Evolutionary conservation across 495 filamentous ascomycete genomes (phyloP).

Genomic region (Annulohypoxylon moriforme): DNA sequence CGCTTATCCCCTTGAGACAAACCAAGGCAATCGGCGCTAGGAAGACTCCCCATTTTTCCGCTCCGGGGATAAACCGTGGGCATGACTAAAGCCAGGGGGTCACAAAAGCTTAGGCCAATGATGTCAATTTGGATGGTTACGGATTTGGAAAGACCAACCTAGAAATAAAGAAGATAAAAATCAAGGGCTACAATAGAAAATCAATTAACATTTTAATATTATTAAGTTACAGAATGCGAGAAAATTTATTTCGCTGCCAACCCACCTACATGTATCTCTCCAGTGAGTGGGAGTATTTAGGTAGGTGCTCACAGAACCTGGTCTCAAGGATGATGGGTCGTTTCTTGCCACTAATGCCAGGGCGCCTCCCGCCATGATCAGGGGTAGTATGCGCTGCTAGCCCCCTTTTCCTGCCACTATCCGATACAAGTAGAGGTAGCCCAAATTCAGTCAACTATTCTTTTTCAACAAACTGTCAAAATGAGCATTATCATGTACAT

Average conservation of each 20-base stretch:
- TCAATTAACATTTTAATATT: too few species aligned
- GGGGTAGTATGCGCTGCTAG: too few species aligned
- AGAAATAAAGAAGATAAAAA: not conserved
- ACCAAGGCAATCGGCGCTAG: conserved; percentile 18
- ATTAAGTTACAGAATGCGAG: too few species aligned
- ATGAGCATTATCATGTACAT: too few species aligned
- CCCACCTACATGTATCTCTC: too few species aligned
- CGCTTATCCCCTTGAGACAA: conserved; percentile 24
- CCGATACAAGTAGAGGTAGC: not conserved
- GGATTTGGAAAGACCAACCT: not conserved
- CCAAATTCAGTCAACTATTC: too few species aligned
- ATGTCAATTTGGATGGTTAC: not conserved
- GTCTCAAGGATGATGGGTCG: too few species aligned
- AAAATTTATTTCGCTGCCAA: too few species aligned
- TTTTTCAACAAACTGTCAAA: too few species aligned
- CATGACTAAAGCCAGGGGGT: conserved; percentile 4
- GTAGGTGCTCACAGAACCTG: too few species aligned
- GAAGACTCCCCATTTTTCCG: conserved; percentile 5
- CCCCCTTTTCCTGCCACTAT: not conserved
- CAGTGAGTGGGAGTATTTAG: too few species aligned
- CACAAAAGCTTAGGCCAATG: not conserved
- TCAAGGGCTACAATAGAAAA: too few species aligned
- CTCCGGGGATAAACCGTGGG: conserved; percentile 14
- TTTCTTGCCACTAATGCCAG: not conserved
- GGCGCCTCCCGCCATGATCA: not conserved